Evolutionary conservation across 2,329 filamentous ascomycete species (phyloP).

Genomic region (Harringtonia lauricola): DNA sequence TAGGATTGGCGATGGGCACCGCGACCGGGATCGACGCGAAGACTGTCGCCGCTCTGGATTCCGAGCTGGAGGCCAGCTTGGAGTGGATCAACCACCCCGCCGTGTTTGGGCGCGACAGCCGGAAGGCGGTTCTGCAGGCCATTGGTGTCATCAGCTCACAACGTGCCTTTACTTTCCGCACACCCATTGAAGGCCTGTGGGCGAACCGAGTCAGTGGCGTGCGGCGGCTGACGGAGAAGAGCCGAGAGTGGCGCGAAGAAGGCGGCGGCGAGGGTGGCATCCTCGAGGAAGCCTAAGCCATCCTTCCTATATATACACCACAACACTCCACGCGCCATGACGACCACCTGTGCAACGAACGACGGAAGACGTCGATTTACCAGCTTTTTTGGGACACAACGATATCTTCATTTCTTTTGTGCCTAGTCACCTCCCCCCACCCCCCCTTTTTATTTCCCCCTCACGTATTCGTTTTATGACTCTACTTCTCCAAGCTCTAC

Average conservation of each 20-base stretch:
- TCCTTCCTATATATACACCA: too few species aligned
- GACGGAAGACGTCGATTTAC: too few species aligned
- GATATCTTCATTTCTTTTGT: background rate
- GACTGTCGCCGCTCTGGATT: conserved; percentile 78
- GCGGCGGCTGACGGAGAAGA: conserved; percentile 69
- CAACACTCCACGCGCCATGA: background rate
- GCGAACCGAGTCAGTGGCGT: conserved; percentile 73
- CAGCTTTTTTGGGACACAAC: background rate
- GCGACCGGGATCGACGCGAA: conserved; percentile 66
- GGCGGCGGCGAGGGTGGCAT: conserved; percentile 62
- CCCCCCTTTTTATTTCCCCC: too few species aligned
- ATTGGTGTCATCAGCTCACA: conserved; percentile 96
- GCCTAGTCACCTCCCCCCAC: background rate
- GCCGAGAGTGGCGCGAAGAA: conserved; percentile 84
- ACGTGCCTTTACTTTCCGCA: conserved; percentile 85
- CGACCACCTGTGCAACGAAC: background rate
- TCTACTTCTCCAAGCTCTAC: too few species aligned
- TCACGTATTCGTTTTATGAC: background rate
- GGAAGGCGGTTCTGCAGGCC: conserved; percentile 90
- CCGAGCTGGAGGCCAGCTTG: conserved; percentile 77
- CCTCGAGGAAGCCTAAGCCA: conserved; percentile 41
- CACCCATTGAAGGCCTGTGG: conserved; percentile 82
- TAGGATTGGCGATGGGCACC: conserved; percentile 33
- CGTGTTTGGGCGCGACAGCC: conserved; percentile 84
- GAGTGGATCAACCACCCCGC: conserved; percentile 98